Conservation (phyloP, 2,329 filamentous ascomycete species). For the Cordyceps farinosa region DNA sequence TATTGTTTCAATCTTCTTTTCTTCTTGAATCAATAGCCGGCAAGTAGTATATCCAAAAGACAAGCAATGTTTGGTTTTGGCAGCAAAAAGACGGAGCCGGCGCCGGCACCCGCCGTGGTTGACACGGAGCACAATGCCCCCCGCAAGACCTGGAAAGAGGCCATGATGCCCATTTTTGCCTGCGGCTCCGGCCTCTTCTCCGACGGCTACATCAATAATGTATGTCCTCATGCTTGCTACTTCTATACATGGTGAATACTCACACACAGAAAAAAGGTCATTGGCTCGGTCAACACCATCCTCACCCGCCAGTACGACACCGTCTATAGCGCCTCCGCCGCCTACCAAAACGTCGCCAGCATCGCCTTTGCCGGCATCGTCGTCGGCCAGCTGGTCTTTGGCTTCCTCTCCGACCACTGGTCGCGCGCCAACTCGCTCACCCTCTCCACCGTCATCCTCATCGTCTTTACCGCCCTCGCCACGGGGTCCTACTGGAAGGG, state of each 20-base stretch:
- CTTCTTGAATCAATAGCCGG: background rate
- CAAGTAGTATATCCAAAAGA: background rate
- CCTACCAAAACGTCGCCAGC: slow-evolving; percentile 65
- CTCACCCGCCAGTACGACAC: slow-evolving; percentile 64
- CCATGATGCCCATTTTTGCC: slow-evolving; percentile 66
- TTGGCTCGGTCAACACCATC: slow-evolving; percentile 81
- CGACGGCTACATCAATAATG: slow-evolving; percentile 88
- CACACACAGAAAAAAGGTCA: slow-evolving; percentile 53
- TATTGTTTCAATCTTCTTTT: background rate
- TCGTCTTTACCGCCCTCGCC: slow-evolving; percentile 77
- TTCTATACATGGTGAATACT: background rate
- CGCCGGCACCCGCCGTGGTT: background rate
- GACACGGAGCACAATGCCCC: slow-evolving; percentile 1
- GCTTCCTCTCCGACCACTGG: slow-evolving; percentile 77
- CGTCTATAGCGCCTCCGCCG: slow-evolving; percentile 62
- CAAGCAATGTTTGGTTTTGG: slow-evolving; percentile 11
- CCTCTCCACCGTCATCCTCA: slow-evolving; percentile 75
- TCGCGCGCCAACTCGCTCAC: slow-evolving; percentile 80
- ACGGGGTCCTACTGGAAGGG: slow-evolving; percentile 74
- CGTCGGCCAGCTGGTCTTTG: slow-evolving; percentile 75
- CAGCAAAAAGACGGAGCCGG: background rate
- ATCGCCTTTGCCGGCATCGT: slow-evolving; percentile 88
- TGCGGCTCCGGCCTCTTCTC: slow-evolving; percentile 88
- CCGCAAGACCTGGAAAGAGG: slow-evolving; percentile 12
- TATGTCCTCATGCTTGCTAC: slow-evolving; percentile 32